phyloP scores from a whole-genome alignment of 768 basidiomycete species.

The Amanita brunnescens region DNA sequence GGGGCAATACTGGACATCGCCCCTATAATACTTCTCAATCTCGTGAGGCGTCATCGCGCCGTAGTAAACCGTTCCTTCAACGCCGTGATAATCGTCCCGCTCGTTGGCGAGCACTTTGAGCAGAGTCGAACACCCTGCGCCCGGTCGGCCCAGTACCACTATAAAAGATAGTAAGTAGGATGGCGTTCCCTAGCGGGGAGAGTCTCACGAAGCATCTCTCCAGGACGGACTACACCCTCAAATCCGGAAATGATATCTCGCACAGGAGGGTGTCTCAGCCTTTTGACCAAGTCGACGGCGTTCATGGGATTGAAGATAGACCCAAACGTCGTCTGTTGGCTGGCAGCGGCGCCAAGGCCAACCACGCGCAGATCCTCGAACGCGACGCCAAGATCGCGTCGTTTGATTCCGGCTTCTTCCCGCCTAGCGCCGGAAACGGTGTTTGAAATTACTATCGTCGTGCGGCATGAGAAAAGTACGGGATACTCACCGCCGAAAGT shows the following conservation, averaged over 20 bases:
- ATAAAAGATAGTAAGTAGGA: background rate
- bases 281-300: conserved; percentile 33
- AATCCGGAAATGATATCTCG: conserved; percentile 56
- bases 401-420: conserved; percentile 38
- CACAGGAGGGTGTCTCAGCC: conserved; percentile 49
- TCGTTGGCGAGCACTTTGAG: conserved; percentile 78
- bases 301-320: conserved; percentile 49
- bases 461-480: background rate
- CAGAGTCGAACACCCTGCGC: conserved; percentile 78
- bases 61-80: conserved; percentile 68
- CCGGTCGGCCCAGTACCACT: conserved; percentile 84
- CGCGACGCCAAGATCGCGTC: conserved; percentile 50
- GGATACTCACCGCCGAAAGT: conserved; percentile 23
- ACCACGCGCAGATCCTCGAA: conserved; percentile 53
- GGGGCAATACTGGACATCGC: conserved; percentile 74
- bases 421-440: conserved; percentile 23
- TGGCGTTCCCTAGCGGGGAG: background rate
- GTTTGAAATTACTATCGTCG: conserved; percentile 4
- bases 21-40: conserved; percentile 57
- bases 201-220: conserved; percentile 70
- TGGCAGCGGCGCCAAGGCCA: conserved; percentile 48
- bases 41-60: conserved; percentile 64
- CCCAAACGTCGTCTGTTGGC: conserved; percentile 51
- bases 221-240: conserved; percentile 55
- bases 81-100: conserved; percentile 53